phyloP scores from a whole-genome alignment of 345 rosid genomes.

The Eucalyptus polyanthemos region DNA sequence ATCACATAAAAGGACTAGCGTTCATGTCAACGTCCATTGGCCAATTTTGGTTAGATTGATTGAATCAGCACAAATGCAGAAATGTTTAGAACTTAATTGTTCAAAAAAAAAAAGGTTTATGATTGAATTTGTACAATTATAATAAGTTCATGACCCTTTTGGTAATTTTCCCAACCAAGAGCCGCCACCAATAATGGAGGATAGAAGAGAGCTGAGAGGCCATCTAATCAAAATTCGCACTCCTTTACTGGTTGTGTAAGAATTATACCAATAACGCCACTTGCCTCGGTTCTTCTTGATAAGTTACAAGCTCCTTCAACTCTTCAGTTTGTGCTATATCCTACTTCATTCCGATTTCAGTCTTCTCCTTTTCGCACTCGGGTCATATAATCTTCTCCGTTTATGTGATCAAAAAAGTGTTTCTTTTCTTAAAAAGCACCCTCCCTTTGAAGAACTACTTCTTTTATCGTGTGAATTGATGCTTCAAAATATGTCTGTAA shows the following conservation, averaged over 20 bases:
- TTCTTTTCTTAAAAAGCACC: neutral
- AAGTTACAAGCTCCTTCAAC: neutral
- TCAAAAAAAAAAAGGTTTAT: no score
- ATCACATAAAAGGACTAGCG: no score
- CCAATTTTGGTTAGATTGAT: no score
- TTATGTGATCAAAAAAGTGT: neutral
- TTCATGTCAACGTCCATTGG: fast-evolving
- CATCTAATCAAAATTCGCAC: neutral
- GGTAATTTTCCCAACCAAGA: no score
- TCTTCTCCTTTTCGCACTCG: neutral
- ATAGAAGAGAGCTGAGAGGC: neutral
- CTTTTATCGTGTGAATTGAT: neutral
- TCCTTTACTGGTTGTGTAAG: neutral
- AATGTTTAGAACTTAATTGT: no score
- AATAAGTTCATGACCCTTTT: no score
- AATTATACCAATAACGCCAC: neutral
- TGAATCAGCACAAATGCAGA: no score
- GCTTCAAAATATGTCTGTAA: neutral
- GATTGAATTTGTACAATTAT: no score
- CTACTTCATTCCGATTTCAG: neutral
- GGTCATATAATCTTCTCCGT: neutral
- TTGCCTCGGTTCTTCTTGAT: no score
- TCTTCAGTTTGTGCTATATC: neutral
- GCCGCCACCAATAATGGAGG: neutral
- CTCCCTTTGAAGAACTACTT: neutral